Evolutionary conservation across 179 eudicot species (phyloP), one percentile per base, ranked within the genome.

Genomic region (Beta lomatogona): DNA sequence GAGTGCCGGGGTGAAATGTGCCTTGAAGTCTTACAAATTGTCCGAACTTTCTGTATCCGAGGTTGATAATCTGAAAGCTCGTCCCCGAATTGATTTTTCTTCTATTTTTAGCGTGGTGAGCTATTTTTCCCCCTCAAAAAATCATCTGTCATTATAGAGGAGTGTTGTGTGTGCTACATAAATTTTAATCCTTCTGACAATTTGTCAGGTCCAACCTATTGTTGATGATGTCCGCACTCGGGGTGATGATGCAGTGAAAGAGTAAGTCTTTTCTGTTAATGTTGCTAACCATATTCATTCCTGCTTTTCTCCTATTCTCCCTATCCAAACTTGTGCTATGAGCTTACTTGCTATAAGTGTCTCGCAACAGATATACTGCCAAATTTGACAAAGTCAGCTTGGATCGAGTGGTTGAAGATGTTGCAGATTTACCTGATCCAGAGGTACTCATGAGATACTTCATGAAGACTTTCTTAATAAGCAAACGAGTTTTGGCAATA

Each of bases 181-280:
- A 36, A 45, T 15, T 60, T 73, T 21, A 18, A 65, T 70, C 25
- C 15, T 11, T 31, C 14, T 50, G 28, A 31, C 18, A 54, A 64
- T 80, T 59, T 82, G 54, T 83, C 85, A 96, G 99, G 99, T 97
- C 61, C 91, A 97, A 58, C 98, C 99, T 73, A 97, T 97, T 83
- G 94, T 97, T 79, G 97, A 97, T 75, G 92, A 93, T 84, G 93
- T 97, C 31, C 91, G 94, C 61, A 67, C 76, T 74, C 92, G 94
- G 80, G 99, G 99, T 45, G 99, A 97, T 88, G 91, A 87, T 77
- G 99, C 99, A 55, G 99, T 97, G 86, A 94, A 93, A 89, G 94
- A 93, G 99, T 97, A 81, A 58, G 79, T 68, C 74, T 65, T 83
- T 31, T 77, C 44, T 84, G 46, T 80, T 52, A 46, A 64, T 28